Evolutionary conservation across 164 flowering plant species (phyloP).

Genomic region (Buxus sempervirens): DNA sequence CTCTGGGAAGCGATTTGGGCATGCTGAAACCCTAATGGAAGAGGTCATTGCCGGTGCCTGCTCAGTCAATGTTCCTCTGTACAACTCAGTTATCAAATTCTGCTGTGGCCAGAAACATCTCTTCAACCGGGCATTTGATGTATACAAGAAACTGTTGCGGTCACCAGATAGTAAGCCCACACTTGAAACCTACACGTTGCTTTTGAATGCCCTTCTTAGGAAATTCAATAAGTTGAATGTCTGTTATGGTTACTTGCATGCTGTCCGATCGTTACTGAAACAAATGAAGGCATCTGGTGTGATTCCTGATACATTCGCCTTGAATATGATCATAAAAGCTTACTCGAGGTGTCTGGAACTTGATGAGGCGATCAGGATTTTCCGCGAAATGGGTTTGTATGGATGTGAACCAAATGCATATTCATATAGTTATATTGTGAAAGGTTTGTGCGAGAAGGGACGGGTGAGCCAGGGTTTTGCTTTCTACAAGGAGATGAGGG

Average conservation of each 20-base stretch:
- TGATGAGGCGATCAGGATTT: slow-evolving; percentile 57
- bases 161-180: slow-evolving; percentile 44
- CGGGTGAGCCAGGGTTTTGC: slow-evolving; percentile 41
- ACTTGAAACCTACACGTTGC: slow-evolving; percentile 48
- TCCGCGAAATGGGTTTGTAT: slow-evolving; percentile 65
- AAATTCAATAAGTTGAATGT: slow-evolving; percentile 47
- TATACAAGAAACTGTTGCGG: slow-evolving; percentile 51
- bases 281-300: slow-evolving; percentile 66
- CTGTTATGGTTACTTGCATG: slow-evolving; percentile 42
- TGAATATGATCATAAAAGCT: slow-evolving; percentile 72
- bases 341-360: slow-evolving; percentile 49
- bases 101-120: slow-evolving; percentile 42
- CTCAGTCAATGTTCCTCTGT: slow-evolving; percentile 37
- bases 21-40: slow-evolving; percentile 49
- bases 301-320: slow-evolving; percentile 45
- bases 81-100: slow-evolving; percentile 47
- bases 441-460: slow-evolving; percentile 65
- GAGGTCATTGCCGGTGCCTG: slow-evolving; percentile 68
- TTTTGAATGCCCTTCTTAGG: slow-evolving; percentile 39
- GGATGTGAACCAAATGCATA: slow-evolving; percentile 51
- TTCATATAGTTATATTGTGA: slow-evolving; percentile 44
- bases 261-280: slow-evolving; percentile 46
- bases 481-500: slow-evolving; percentile 59
- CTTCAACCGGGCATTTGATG: slow-evolving; percentile 59
- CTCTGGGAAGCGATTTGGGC: slow-evolving; percentile 32